Percentiles rank a stretch among this genome's conserved stretches.
phyloP scores from a whole-genome alignment of 1,139 yeast species.

The Meyerozyma sp. region DNA sequence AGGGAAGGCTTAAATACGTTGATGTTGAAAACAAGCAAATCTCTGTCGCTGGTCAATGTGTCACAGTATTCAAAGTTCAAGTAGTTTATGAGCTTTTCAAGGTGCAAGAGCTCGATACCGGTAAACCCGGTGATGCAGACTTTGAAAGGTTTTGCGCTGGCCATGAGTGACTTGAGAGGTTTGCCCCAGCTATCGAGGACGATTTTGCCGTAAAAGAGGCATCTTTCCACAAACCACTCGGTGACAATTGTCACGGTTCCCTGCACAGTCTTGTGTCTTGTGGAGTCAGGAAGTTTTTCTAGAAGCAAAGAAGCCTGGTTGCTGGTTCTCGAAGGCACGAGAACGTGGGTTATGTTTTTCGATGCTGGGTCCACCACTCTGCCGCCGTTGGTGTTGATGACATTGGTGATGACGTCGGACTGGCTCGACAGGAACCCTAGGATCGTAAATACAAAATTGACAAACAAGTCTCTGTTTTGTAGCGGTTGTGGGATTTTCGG shows the following conservation, averaged over 20 bases:
- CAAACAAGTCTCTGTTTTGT: conserved; percentile 20
- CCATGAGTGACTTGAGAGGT: conserved; percentile 44
- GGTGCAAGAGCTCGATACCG: conserved; percentile 76
- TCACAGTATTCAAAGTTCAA: conserved; percentile 48
- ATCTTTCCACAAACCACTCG: conserved; percentile 85
- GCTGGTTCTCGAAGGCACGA: conserved; percentile 38
- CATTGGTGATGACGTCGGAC: conserved; percentile 23
- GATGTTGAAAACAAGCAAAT: conserved; percentile 59
- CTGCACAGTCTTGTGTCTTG: conserved; percentile 17
- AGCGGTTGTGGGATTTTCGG: background rate
- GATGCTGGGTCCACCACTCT: conserved; percentile 15
- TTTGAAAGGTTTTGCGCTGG: conserved; percentile 32
- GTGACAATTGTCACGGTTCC: conserved; percentile 41
- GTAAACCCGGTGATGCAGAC: conserved; percentile 75
- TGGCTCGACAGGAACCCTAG: conserved; percentile 36
- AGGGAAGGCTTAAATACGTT: conserved; percentile 39
- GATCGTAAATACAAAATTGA: conserved; percentile 29
- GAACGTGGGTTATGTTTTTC: conserved; percentile 22
- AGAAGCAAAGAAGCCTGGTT: conserved; percentile 20
- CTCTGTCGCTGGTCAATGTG: conserved; percentile 51
- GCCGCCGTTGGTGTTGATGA: conserved; percentile 43
- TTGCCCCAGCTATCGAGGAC: conserved; percentile 67
- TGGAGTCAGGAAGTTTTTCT: conserved; percentile 18
- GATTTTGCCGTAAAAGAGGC: conserved; percentile 55
- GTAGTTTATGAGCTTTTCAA: conserved; percentile 55